Evolutionary conservation across 2,329 filamentous ascomycete species (phyloP), one percentile per base, ranked within the genome.

Genomic region (Neobulgaria alba): DNA sequence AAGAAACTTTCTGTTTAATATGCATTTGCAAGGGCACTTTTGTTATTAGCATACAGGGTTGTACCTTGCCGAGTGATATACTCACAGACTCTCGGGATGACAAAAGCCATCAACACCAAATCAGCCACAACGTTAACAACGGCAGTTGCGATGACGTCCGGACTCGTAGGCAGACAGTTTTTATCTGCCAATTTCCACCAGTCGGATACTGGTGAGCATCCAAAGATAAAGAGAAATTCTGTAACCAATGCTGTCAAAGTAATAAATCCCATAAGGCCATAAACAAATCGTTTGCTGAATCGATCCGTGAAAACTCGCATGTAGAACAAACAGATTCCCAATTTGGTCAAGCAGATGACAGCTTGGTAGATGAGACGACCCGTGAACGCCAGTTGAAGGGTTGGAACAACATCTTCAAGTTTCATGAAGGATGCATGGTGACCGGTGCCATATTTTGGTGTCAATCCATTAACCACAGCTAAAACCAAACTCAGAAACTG

Each of bases 51-150:
- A 30, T 10, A 21, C 9, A n/a, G 14, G 3, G 5, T 18, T 26
- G 21, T 10, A n/a, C 4, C 9, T 17, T n/a, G 26, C 8, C 10
- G 3, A 16, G 4, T 10, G 10, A 17, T 5, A 10, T 12, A 43
- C 48, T 17, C 42, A 51, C 48, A 19, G 19, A 53, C 38, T 29
- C 42, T 29, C 26, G 47, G 51, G 12, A 53, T 39, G 2, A 44
- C 49, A 42, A 50, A 53, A n/a, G 19, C 26, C 34, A 53, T 42
- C 19, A 53, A 32, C 12, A 39, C 10, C 5, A 53, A 4, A 35
- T 51, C 49, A 18, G 32, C 34, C 5, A 41, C 10, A 9, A 53
- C 46, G 32, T 48, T 50, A 15, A 39, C 43, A 9, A 39, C 31
- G 12, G 42, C 39, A 21, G 36, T 43, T 1, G 42, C 36, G 14